Evolutionary conservation across 2,329 filamentous ascomycete species (phyloP), one percentile per base, ranked within the genome.

Genomic region (Sporothrix inflata): DNA sequence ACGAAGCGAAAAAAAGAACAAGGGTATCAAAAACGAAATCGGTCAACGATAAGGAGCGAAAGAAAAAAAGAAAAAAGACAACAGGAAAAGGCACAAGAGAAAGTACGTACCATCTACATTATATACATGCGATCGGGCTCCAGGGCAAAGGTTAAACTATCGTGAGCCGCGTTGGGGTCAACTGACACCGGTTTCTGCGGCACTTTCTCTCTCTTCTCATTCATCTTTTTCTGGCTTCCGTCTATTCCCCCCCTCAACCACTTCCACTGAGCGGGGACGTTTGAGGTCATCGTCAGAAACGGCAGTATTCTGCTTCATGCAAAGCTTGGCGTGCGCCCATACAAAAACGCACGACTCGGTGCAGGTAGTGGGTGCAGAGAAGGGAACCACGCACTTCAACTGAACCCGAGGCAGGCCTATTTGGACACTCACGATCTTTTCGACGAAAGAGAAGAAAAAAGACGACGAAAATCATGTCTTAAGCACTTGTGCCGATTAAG

Each of bases 221-320:
- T 24, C 9, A n/a, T 27, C 30, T 61, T 49, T n/a, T 34, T 38
- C 11, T 21, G 34, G 24, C 8, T 19, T 40, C 24, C 34, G 27
- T 53, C 45, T n/a, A n/a, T n/a, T n/a, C n/a, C n/a, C n/a, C n/a
- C n/a, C n/a, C n/a, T 12, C 71, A 24, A 30, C 24, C 19, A 53
- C 19, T 65, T 65, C 38, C 21, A 45, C 63, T 19, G 47, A 53
- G 47, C 49, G 66, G 47, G 40, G 47, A 34, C 12, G 72, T 73
- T 73, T 73, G 70, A 73, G 47, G 72, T 60, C 70, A 51, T 57
- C 61, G 66, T 60, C 19, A 40, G 66, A 69, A 70, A 66, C 67
- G 60, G 11, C 47, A 38, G 57, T 12, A 19, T 49, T 70, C 47
- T 57, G 40, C 47, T 70, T 74, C 71, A 74, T 73, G 71, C 71